Conservation (phyloP, 2,329 filamentous ascomycete genomes). For the Trichoderma oligosporum region DNA sequence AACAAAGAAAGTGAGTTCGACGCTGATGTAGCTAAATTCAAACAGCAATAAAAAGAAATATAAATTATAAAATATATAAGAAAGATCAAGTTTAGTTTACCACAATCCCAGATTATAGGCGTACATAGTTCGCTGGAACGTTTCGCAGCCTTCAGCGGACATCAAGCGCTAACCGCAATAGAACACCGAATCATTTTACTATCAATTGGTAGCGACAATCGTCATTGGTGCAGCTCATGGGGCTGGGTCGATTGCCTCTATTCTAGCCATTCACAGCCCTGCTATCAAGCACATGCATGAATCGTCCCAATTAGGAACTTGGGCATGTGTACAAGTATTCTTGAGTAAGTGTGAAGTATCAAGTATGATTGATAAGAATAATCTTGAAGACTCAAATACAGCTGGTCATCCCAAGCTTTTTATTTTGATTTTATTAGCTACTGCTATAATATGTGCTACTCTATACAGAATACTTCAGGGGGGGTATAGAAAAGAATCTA, state of each 20-base stretch:
- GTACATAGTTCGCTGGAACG: constrained; percentile 3
- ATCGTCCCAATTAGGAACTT: neutral
- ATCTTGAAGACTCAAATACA: too few species aligned
- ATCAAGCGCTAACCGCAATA: constrained; percentile 16
- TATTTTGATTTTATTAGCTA: too few species aligned
- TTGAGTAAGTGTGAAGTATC: too few species aligned
- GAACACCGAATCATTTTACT: constrained; percentile 15
- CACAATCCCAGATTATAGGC: too few species aligned
- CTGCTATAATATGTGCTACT: too few species aligned
- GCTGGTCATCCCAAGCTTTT: too few species aligned
- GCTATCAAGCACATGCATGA: constrained; percentile 17
- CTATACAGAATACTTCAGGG: too few species aligned
- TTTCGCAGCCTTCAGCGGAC: neutral
- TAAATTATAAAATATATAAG: neutral
- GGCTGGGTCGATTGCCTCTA: neutral
- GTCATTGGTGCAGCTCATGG: constrained; percentile 5
- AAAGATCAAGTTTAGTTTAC: neutral
- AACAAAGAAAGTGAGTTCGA: neutral
- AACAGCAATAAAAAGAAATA: neutral
- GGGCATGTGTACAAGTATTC: neutral
- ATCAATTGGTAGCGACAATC: neutral
- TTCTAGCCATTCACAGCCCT: constrained; percentile 16
- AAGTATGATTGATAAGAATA: too few species aligned
- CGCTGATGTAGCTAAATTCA: neutral
- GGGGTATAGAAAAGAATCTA: too few species aligned